Evolutionary conservation across 306 rosid species (phyloP), one percentile per base, ranked within the genome.

Genomic region (Malus sieversii): DNA sequence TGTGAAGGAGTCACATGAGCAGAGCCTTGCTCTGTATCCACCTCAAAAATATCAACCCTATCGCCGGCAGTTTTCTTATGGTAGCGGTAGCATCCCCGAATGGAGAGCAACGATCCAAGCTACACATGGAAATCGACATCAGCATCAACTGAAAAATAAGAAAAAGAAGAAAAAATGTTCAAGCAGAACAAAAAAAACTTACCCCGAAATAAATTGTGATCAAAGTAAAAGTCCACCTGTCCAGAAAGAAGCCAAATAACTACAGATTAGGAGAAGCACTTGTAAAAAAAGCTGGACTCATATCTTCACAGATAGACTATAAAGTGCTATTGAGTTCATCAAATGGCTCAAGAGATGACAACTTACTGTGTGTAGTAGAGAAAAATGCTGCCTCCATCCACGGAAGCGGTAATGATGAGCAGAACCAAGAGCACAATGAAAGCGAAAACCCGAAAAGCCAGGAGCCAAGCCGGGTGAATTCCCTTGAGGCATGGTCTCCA

Each of bases 191-290:
- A 61, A 74, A n/a, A 30, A 35, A 64, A 82, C 91, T 84, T 84
- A 96, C 99, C 97, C 96, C 99, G 89, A 96, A 96, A 81, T 96
- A 96, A 51, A 92, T 77, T 59, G 98, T 96, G 71, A 90, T 75
- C 68, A 87, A 92, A 40, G 88, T 70, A 73, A 92, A 90, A 72
- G 99, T 96, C 99, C 98, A 92, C 86, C 99, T 96, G 93, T 75
- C 79, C 71, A 78, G 63, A 83, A 25, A 16, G 22, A 66, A 73
- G 33, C 78, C 13, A 48, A 78, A 40, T 51, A 15, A 48, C 18
- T 45, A 33, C 63, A 9, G 30, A 62, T 62, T 38, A 71, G 38
- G 38, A 35, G 64, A 32, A 10, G 18, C 67, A 62, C 55, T 51
- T 51, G 6, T 51, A 0, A 1, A 18, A 51, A 51, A 51, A 51